A percentile compares a stretch with the other conserved stretches of the same genome.
Conservation (phyloP, 164 flowering plant genomes). For the Vitis vinifera region ASM3070453v1 NC_081822.1:35535501-35536000, state of each 20-base stretch:
- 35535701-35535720: conserved; percentile 3
- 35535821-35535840: conserved; percentile 67
- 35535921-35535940: conserved; percentile 62
- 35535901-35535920: conserved; percentile 63
- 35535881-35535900: conserved; percentile 66
- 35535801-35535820: conserved; percentile 70
- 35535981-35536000: conserved; percentile 78
- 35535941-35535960: conserved; percentile 47
- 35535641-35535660: no score
- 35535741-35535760: conserved; percentile 78
- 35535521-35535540: conserved; percentile 67
- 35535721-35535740: conserved; percentile 48
- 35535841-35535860: conserved; percentile 67
- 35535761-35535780: conserved; percentile 63
- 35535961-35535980: conserved; percentile 82
- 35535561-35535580: conserved; percentile 50
- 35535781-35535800: conserved; percentile 80
- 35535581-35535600: no score
- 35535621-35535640: no score
- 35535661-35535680: no score
- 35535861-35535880: conserved; percentile 92
- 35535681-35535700: background rate
- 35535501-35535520: conserved; percentile 81
- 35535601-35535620: no score
- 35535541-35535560: conserved; percentile 82